Evolutionary conservation across 768 basidiomycete species (phyloP), one percentile per base, ranked within the genome.

Genomic region (Pulveroboletus sp.): DNA sequence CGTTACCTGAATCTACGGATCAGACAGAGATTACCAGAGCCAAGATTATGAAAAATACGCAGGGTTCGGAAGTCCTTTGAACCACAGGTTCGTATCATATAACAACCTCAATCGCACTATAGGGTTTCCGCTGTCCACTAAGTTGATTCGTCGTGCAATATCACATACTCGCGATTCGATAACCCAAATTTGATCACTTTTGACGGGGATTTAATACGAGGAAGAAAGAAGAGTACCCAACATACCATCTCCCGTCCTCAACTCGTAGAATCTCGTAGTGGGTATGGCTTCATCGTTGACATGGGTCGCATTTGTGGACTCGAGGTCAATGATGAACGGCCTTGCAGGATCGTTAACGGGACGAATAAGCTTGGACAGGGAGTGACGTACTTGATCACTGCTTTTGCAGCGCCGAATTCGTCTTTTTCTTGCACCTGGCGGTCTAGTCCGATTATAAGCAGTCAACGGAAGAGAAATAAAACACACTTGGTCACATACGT

Each of bases 291-390:
- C 80, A 52, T 85, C 90, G 60, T 98, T 98, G 39, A 99, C 95
- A 57, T 81, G 76, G 0, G 97, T 98, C 2, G 90, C 85, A 63
- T 99, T 99, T 3, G 97, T 97, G n/a, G 94, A 97, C 58, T 99
- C 94, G 9, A 99, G 81, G 69, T 99, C 97, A 51, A 99, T 97
- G 42, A 99, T 81, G 66, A 94, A 99, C 2, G 97, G 94, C 63
- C 94, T 98, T 45, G 17, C 24, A 29, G 37, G 20, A 52, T 31
- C 20, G 12, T 63, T 31, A 56, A 21, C 19, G 32, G 33, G 17
- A 53, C 20, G 32, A 24, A 56, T 40, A 54, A 32, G 25, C 11
- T 12, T 32, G n/a, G 46, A 35, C 8, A 31, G 17, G 16, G 19
- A 40, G 44, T 17, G 8, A 77, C 90, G 37, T 40, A 95, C 95